Percentiles rank a stretch among this genome's conserved stretches.
phyloP scores from a whole-genome alignment of 1,284 basidiomycete genomes.

The Peniophora sp. region DNA sequence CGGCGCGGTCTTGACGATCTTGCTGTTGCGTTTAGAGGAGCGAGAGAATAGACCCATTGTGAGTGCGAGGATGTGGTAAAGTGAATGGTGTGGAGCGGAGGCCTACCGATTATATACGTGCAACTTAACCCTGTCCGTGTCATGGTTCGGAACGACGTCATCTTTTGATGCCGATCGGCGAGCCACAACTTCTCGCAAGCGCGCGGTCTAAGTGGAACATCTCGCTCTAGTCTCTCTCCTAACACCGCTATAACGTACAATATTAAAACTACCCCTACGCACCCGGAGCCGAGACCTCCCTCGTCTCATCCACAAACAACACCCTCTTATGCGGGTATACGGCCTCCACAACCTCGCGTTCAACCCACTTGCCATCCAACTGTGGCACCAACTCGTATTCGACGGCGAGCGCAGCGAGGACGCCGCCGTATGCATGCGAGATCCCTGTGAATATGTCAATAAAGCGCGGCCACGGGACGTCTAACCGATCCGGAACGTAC shows the following conservation, averaged over 20 bases:
- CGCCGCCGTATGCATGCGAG: slow-evolving; percentile 90
- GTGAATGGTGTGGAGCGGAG: not conserved
- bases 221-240: slow-evolving; percentile 1
- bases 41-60: no score
- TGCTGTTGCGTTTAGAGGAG: not conserved
- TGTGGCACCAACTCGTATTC: slow-evolving; percentile 67
- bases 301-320: slow-evolving; percentile 41
- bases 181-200: not conserved
- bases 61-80: not conserved
- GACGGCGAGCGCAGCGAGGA: slow-evolving; percentile 79
- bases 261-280: not conserved
- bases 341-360: slow-evolving; percentile 74
- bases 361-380: slow-evolving; percentile 43
- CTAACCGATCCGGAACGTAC: slow-evolving; percentile 22
- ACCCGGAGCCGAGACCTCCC: slow-evolving; percentile 26
- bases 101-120: no score
- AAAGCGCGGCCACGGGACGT: not conserved
- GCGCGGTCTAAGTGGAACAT: not conserved
- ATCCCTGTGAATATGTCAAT: slow-evolving; percentile 47
- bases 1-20: not conserved
- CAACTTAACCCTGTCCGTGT: no score
- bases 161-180: not conserved
- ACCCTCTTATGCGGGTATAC: slow-evolving; percentile 58
- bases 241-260: slow-evolving; percentile 9
- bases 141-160: no score